A percentile compares a stretch with the other conserved stretches of the same genome.
Conservation (phyloP, 495 filamentous ascomycete species). For the Aspergillus nidulans region DNA sequence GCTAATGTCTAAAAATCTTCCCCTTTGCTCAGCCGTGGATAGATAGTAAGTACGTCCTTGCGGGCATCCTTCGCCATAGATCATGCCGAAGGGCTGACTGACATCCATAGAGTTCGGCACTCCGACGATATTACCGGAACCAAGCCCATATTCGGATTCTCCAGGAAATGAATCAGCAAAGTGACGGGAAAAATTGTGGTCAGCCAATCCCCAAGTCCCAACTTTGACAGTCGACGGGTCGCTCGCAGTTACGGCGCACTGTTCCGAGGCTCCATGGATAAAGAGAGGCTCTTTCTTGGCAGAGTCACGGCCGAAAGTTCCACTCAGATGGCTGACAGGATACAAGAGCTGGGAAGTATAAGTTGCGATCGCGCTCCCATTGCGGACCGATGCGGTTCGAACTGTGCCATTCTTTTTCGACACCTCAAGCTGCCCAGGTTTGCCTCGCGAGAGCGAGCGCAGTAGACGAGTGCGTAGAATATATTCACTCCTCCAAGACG, state of each 20-base stretch:
- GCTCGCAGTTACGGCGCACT: constrained; percentile 67
- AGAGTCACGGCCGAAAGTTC: constrained; percentile 54
- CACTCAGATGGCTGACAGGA: constrained; percentile 71
- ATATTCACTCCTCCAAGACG: constrained; percentile 92
- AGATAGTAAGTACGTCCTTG: constrained; percentile 75
- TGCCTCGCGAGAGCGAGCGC: constrained; percentile 73
- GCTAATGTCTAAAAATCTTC: constrained; percentile 63
- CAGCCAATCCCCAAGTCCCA: constrained; percentile 78
- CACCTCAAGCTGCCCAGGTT: constrained; percentile 56
- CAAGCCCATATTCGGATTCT: constrained; percentile 70
- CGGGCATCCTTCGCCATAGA: constrained; percentile 80
- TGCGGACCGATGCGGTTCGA: constrained; percentile 44
- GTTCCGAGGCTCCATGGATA: constrained; percentile 75
- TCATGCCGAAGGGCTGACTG: constrained; percentile 76
- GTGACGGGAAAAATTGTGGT: constrained; percentile 68
- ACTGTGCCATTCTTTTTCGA: constrained; percentile 45
- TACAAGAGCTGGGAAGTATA: constrained; percentile 77
- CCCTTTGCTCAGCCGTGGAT: constrained; percentile 67
- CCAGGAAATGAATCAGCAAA: constrained; percentile 71
- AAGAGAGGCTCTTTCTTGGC: constrained; percentile 69
- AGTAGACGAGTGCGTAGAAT: constrained; percentile 80
- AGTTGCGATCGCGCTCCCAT: constrained; percentile 59
- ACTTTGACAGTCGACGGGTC: constrained; percentile 72
- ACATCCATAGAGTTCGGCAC: constrained; percentile 84
- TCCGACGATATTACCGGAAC: constrained; percentile 67